Base-by-base conservation (phyloP, 2,329 filamentous ascomycete genomes). In the Aspergillus ustus region DNA sequence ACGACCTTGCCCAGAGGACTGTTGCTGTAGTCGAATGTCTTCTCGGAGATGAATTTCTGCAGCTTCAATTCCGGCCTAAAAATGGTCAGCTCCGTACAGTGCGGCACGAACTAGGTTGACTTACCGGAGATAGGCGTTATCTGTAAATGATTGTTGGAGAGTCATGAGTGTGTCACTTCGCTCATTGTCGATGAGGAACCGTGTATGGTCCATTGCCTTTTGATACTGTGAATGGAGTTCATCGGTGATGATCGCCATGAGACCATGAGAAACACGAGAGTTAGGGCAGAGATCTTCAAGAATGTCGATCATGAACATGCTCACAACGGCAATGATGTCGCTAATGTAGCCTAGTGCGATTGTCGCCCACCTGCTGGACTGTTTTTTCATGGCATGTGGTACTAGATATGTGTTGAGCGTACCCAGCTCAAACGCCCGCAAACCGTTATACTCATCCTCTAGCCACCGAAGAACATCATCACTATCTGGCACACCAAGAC, bases 401-500 rank as follows among this genome's bases (percentile, higher is more conserved):
- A 77, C 56, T 3, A 78, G 54, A 1, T 72, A 67, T 0, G 69
- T 43, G 44, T 74, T 73, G 63, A 81, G 80, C 1, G 77, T 87
- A 0, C 85, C 86, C 0, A 89, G 62, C 54, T 87, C 84, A 17
- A 84, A 82, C 0, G 84, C 85, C 0, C 84, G 82, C 0, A 80
- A 84, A 0, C 71, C 66, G 0, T 65, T 64, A 63, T 86, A 83
- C 0, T 80, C 67, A 0, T 71, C 45, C 20, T 74, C 69, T 15
- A 87, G 82, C 72, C 81, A 82, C 0, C 70, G 48, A 57, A 83
- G 70, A 51, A 87, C 84, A 25, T 60, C 57, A 17, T 51, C 43
- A 6, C 15, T 15, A 7, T 44, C 29, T 15, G 46, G 57, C n/a
- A 55, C 37, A 13, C 25, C 25, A 0, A 49, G 19, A 9, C 7